Conservation (phyloP, 306 rosid genomes). For the Medicago ruthenica region DNA sequence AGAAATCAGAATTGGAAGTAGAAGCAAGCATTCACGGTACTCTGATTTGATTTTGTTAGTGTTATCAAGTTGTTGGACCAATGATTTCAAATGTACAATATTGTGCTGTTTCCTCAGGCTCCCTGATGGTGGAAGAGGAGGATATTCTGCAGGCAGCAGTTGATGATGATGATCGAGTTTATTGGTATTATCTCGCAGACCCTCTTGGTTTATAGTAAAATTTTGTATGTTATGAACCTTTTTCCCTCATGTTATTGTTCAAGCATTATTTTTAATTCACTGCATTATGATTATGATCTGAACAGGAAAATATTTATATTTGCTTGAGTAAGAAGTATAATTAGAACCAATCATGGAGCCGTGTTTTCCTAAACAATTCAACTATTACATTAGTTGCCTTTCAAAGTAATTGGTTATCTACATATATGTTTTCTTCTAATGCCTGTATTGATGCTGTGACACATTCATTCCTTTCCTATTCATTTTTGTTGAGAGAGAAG, state of each 20-base stretch:
- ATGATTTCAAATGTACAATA: slow-evolving; percentile 31
- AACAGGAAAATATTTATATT: no score
- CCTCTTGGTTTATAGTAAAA: slow-evolving; percentile 46
- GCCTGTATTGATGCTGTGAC: no score
- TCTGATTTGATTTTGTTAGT: slow-evolving; percentile 36
- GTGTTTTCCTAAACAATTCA: no score
- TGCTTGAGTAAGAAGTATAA: no score
- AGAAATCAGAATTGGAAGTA: slow-evolving; percentile 57
- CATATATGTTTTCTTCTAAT: no score
- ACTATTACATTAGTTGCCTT: no score
- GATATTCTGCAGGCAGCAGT: slow-evolving; percentile 51
- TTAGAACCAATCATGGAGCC: no score
- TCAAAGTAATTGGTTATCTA: no score
- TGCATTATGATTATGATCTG: slow-evolving; percentile 23
- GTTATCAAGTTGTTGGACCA: slow-evolving; percentile 31
- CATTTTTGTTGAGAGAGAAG: no score
- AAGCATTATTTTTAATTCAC: slow-evolving; percentile 19
- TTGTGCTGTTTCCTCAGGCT: slow-evolving; percentile 49
- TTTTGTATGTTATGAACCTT: background rate
- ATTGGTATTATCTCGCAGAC: slow-evolving; percentile 58
- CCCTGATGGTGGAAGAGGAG: slow-evolving; percentile 54
- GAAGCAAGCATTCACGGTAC: slow-evolving; percentile 58
- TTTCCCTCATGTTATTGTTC: background rate
- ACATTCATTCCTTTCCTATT: no score
- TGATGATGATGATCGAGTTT: slow-evolving; percentile 69